Evolutionary conservation across 164 flowering plant species (phyloP).

Genomic region (Aristolochia fimbriata): DNA sequence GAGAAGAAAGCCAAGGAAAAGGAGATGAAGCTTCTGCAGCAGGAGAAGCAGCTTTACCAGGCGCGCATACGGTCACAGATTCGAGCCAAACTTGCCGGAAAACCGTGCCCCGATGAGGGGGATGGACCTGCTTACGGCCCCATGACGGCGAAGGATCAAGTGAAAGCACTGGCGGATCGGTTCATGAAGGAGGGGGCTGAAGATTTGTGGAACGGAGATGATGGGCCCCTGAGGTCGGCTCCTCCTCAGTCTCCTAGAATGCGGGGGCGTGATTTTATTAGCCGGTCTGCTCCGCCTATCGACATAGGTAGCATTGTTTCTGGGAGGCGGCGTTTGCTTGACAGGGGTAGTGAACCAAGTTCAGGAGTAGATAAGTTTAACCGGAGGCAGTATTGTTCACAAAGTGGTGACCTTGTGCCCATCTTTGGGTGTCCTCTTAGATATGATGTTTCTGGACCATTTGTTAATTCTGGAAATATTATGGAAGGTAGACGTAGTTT

Average conservation of each 20-base stretch:
- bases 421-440: no score
- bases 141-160: slow-evolving; percentile 50
- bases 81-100: slow-evolving; percentile 39
- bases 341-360: not conserved
- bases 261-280: not conserved
- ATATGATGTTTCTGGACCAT: no score
- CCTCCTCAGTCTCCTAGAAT: slow-evolving; percentile 8
- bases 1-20: slow-evolving; percentile 90
- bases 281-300: slow-evolving; percentile 18
- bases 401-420: not conserved
- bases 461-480: no score
- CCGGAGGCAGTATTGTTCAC: not conserved
- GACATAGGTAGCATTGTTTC: slow-evolving; percentile 29
- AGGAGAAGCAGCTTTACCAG: slow-evolving; percentile 83
- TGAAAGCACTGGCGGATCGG: slow-evolving; percentile 74
- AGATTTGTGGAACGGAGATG: slow-evolving; percentile 86
- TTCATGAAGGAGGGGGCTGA: slow-evolving; percentile 85
- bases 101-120: slow-evolving; percentile 6
- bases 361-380: slow-evolving; percentile 2
- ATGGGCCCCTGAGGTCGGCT: slow-evolving; percentile 45
- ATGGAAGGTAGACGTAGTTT: no score
- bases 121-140: slow-evolving; percentile 23
- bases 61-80: slow-evolving; percentile 76
- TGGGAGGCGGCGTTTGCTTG: slow-evolving; percentile 4
- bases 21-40: slow-evolving; percentile 64